Percentiles rank a stretch among this genome's conserved stretches.
These are phyloP conservation scores for Mucuna pruriens DNA, from an alignment of 306 rosid species.

Conservation along the genomic window DNA sequence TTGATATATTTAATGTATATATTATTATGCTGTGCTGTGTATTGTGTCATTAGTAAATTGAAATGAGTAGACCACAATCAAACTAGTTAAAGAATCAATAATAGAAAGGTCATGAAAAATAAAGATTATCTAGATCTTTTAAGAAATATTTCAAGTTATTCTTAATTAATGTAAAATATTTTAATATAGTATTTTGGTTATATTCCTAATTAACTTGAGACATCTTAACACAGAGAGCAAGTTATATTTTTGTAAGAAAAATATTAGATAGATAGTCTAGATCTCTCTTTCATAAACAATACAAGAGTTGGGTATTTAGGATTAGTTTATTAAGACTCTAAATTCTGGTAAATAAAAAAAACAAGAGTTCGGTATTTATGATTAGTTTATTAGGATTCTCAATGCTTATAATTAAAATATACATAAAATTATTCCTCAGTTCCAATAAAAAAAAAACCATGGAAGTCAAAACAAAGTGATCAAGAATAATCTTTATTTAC, in stretches of 20 bases:
- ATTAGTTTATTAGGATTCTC: conserved; percentile 21
- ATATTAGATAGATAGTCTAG: neutral
- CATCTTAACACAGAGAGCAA: neutral
- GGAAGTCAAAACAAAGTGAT: conserved; percentile 17
- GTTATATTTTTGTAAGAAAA: neutral
- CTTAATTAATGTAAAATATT: neutral
- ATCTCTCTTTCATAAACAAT: neutral
- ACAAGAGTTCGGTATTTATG: conserved; percentile 1
- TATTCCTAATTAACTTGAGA: neutral
- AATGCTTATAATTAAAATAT: conserved; percentile 1
- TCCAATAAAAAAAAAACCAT: neutral
- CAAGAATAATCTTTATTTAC: neutral
- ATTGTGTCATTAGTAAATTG: neutral
- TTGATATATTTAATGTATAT: too few relatives aligned
- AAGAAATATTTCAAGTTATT: neutral
- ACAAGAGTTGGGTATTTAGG: neutral
- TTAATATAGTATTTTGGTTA: neutral
- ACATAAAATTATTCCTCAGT: neutral
- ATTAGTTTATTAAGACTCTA: conserved; percentile 19
- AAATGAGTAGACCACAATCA: neutral
- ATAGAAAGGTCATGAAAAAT: neutral
- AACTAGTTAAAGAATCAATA: neutral
- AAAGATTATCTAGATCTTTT: neutral
- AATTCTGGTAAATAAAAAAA: conserved; percentile 3
- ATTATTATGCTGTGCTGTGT: neutral